phyloP scores from a whole-genome alignment of 805 yeast genomes.

The Wickerhamiella occidentalis region DNA sequence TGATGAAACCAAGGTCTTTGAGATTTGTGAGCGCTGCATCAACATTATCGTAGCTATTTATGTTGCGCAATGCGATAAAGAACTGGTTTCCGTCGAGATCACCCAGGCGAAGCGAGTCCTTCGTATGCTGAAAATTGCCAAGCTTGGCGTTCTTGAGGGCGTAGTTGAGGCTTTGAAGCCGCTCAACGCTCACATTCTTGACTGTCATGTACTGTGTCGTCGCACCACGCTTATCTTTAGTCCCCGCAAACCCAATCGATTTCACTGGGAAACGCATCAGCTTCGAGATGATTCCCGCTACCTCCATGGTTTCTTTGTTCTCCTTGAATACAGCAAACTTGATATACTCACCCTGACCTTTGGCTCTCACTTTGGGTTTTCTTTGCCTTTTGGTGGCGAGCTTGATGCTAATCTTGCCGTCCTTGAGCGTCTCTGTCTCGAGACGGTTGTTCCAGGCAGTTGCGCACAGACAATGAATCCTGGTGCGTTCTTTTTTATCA shows the following conservation, averaged over 20 bases:
- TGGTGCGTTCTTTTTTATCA: constrained; percentile 64
- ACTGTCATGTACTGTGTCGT: constrained; percentile 74
- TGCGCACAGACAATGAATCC: constrained; percentile 65
- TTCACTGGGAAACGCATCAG: constrained; percentile 64
- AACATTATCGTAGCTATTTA: constrained; percentile 32
- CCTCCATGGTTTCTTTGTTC: constrained; percentile 96
- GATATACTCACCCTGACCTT: constrained; percentile 31
- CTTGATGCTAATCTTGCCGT: constrained; percentile 40
- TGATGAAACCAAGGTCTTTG: constrained; percentile 64
- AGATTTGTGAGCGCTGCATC: constrained; percentile 46
- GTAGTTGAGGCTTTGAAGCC: constrained; percentile 65
- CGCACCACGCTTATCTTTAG: constrained; percentile 92
- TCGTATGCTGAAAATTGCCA: constrained; percentile 65
- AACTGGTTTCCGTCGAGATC: constrained; percentile 85
- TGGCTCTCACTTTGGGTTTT: constrained; percentile 2
- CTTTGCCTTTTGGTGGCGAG: constrained; percentile 28
- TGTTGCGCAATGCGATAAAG: constrained; percentile 70
- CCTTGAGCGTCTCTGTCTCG: constrained; percentile 61
- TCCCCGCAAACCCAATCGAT: constrained; percentile 74
- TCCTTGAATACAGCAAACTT: constrained; percentile 82
- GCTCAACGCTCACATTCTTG: constrained; percentile 45
- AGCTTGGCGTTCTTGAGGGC: constrained; percentile 65
- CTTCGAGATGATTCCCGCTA: constrained; percentile 60
- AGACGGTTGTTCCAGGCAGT: constrained; percentile 59
- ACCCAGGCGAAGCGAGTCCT: constrained; percentile 56